These are phyloP conservation scores for Terfezia boudieri DNA, from an alignment of 495 filamentous ascomycete genomes.

Conservation along the genomic window DNA sequence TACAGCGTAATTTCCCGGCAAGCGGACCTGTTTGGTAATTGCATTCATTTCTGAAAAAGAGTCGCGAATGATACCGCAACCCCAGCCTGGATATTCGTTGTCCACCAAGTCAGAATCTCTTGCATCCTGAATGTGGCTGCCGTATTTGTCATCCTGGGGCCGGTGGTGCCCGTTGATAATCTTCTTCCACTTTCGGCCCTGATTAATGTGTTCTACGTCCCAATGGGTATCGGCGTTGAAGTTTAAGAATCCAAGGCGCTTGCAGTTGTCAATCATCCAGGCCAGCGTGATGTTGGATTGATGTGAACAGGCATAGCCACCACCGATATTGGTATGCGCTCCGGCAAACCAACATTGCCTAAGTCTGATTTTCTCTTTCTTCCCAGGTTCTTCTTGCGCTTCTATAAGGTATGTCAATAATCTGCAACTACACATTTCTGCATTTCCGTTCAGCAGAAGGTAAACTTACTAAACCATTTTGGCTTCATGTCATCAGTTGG, in stretches of 20 bases:
- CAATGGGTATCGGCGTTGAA: background rate
- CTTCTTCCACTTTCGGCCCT: too few species aligned
- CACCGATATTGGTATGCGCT: constrained; percentile 30
- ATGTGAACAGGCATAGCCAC: constrained; percentile 23
- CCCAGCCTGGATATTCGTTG: background rate
- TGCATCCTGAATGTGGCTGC: background rate
- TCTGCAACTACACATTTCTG: background rate
- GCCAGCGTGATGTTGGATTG: constrained; percentile 24
- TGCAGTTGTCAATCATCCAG: constrained; percentile 25
- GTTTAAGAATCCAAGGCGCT: background rate
- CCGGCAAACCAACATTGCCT: constrained; percentile 36
- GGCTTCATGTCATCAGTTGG: constrained; percentile 1
- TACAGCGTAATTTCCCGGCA: background rate
- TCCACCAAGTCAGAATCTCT: background rate
- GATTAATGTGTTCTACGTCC: too few species aligned
- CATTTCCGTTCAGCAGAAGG: too few species aligned
- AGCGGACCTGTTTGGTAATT: background rate
- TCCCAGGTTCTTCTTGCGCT: background rate
- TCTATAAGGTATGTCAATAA: background rate
- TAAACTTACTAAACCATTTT: too few species aligned
- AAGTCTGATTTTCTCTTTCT: background rate
- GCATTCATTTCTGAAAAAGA: background rate
- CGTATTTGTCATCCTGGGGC: background rate
- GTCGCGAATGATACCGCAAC: background rate
- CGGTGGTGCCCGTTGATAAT: background rate